Evolutionary conservation across 2,329 filamentous ascomycete species (phyloP).

Genomic region (Alternaria incomplexa): DNA sequence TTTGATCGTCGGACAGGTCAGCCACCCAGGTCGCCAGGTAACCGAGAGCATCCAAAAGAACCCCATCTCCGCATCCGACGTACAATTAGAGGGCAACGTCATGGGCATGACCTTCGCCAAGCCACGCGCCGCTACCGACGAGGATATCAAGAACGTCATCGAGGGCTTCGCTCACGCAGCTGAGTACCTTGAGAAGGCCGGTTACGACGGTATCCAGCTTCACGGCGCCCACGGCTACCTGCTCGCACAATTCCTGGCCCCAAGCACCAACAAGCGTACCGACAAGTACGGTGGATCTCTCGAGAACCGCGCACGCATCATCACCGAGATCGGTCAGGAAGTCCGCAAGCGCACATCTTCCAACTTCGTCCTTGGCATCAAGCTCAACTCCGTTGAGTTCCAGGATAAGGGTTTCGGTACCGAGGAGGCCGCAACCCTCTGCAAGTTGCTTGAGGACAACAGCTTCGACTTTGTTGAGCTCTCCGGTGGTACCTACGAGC

Average conservation of each 20-base stretch:
- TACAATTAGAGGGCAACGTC: conserved; percentile 41
- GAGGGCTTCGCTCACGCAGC: conserved; percentile 67
- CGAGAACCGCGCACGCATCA: conserved; percentile 51
- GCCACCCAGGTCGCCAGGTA: conserved; percentile 67
- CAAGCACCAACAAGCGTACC: conserved; percentile 51
- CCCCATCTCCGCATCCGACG: conserved; percentile 59
- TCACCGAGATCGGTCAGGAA: conserved; percentile 50
- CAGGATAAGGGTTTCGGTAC: conserved; percentile 59
- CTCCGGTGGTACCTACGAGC: conserved; percentile 66
- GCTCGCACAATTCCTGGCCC: conserved; percentile 54
- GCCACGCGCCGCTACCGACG: conserved; percentile 60
- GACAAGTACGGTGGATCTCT: conserved; percentile 54
- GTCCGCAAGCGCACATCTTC: conserved; percentile 45
- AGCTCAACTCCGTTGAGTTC: conserved; percentile 65
- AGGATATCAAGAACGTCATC: conserved; percentile 64
- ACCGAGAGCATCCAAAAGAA: conserved; percentile 53
- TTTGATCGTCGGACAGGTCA: conserved; percentile 66
- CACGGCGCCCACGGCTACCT: conserved; percentile 56
- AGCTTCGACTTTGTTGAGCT: conserved; percentile 65
- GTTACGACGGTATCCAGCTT: conserved; percentile 60
- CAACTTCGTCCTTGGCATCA: conserved; percentile 60
- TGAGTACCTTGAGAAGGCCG: conserved; percentile 67
- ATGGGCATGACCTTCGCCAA: conserved; percentile 59
- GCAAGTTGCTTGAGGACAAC: conserved; percentile 56
- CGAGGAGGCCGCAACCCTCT: conserved; percentile 58